Evolutionary conservation across 768 basidiomycete species (phyloP).

Genomic region (Sutorius australiensis): DNA sequence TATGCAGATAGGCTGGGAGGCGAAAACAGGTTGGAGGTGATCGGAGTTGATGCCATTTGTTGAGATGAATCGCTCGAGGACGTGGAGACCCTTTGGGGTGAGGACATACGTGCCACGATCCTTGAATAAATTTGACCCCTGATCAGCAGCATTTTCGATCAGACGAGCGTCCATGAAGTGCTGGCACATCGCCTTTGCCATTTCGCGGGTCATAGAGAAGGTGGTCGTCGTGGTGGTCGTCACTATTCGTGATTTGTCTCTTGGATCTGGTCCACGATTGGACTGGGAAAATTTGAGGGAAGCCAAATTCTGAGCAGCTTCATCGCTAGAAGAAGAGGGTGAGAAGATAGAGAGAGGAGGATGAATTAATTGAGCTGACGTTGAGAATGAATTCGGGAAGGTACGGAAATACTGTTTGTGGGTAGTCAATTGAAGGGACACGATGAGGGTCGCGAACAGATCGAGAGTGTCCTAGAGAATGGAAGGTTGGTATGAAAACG

Average conservation of each 20-base stretch:
- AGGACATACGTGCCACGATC: slow-evolving; percentile 94
- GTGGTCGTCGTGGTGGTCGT: slow-evolving; percentile 99
- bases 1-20: slow-evolving; percentile 92
- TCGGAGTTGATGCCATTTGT: slow-evolving; percentile 98
- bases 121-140: slow-evolving; percentile 86
- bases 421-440: slow-evolving; percentile 81
- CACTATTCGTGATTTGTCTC: slow-evolving; percentile 95
- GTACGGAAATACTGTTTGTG: slow-evolving; percentile 97
- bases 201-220: slow-evolving; percentile 99
- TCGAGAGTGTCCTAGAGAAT: slow-evolving; percentile 86
- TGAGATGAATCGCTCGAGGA: slow-evolving; percentile 98
- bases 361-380: slow-evolving; percentile 51
- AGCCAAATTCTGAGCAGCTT: slow-evolving; percentile 89
- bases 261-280: slow-evolving; percentile 95
- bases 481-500: not conserved
- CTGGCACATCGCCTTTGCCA: slow-evolving; percentile 99
- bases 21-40: slow-evolving; percentile 85
- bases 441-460: slow-evolving; percentile 94
- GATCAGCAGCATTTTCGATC: slow-evolving; percentile 95
- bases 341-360: slow-evolving; percentile 1
- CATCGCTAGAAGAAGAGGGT: slow-evolving; percentile 59
- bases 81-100: slow-evolving; percentile 97
- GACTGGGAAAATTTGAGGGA: slow-evolving; percentile 99
- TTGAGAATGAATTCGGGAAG: slow-evolving; percentile 92
- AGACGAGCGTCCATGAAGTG: slow-evolving; percentile 99